Base-by-base conservation (phyloP, 257 asterid genomes). In the Fraxinus cuspidata region DNA sequence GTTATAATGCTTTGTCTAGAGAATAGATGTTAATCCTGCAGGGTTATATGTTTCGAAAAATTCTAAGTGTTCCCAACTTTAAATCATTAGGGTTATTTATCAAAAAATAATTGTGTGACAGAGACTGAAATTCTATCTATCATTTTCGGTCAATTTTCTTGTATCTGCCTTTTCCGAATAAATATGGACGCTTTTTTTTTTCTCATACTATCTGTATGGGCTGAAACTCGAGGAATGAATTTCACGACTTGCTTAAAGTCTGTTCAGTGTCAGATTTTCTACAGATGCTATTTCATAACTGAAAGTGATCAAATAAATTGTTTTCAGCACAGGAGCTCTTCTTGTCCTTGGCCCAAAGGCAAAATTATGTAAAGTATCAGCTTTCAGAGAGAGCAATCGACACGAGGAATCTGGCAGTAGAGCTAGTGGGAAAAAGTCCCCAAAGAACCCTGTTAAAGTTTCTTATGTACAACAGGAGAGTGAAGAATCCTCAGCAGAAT, bases 311-410 rank as follows among this genome's bases (percentile, higher is more conserved):
- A 71, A 53, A 65, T 72, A 16, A 71, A 37, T 76, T 77, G 77
- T 77, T 86, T 86, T 71, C 91, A 95, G 99, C 58, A 83, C 86
- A 82, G 86, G 87, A 80, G 75, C 84, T 77, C 85, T 91, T 75
- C 60, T 79, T 72, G 81, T 79, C 80, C 84, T 87, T 83, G 89
- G 92, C 75, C 84, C 91, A 7, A 88, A 83, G 79, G 81, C 89
- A 34, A 89, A 87, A 81, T 40, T 65, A 81, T 84, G 87, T 78
- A 92, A 87, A 84, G 81, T 95, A 80, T 91, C 90, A 3, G 97
- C 96, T 53, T 93, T 93, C 86, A 93, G 86, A 87, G 92, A 93
- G 80, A 86, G 83, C 84, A 83, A 74, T 74, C 94, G 87, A 68
- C 87, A 80, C 77, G 94, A 91, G 78, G 92, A 86, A 77, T 76